Evolutionary conservation across 2,329 filamentous ascomycete species (phyloP).

Genomic region (Pseudocercospora vitis): DNA sequence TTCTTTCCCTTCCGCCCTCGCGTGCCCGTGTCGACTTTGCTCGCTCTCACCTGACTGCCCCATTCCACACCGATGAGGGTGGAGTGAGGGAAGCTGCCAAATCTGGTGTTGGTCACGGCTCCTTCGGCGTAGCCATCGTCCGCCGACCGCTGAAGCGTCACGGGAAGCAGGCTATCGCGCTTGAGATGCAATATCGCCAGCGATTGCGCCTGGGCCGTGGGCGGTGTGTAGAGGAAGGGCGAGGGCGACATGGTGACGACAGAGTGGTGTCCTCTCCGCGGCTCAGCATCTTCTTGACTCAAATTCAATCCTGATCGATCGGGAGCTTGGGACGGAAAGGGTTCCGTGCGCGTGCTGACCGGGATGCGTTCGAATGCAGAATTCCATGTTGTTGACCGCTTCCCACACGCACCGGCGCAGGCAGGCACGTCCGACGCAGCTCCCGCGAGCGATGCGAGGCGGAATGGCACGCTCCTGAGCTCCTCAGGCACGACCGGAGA

Average conservation of each 20-base stretch:
- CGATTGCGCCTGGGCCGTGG: constrained; percentile 60
- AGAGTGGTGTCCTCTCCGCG: not conserved
- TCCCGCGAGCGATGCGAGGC: not conserved
- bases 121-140: constrained; percentile 47
- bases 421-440: too few relatives aligned
- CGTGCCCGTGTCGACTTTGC: constrained; percentile 87
- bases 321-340: too few relatives aligned
- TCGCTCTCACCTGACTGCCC: constrained; percentile 90
- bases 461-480: not conserved
- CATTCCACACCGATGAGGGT: constrained; percentile 69
- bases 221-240: constrained; percentile 74
- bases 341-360: too few relatives aligned
- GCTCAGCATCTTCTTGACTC: too few relatives aligned
- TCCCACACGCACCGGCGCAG: too few relatives aligned
- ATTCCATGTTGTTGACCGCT: not conserved
- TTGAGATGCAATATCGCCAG: constrained; percentile 86
- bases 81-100: constrained; percentile 68
- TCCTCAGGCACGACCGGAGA: not conserved
- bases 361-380: too few relatives aligned
- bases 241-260: constrained; percentile 48
- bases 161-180: constrained; percentile 78
- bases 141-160: constrained; percentile 53
- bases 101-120: constrained; percentile 77
- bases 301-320: too few relatives aligned
- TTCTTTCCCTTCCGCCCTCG: constrained; percentile 64